These are phyloP conservation scores for Neolentinus lepideus DNA, from an alignment of 1,284 basidiomycete genomes.

Conservation along the genomic window DNA sequence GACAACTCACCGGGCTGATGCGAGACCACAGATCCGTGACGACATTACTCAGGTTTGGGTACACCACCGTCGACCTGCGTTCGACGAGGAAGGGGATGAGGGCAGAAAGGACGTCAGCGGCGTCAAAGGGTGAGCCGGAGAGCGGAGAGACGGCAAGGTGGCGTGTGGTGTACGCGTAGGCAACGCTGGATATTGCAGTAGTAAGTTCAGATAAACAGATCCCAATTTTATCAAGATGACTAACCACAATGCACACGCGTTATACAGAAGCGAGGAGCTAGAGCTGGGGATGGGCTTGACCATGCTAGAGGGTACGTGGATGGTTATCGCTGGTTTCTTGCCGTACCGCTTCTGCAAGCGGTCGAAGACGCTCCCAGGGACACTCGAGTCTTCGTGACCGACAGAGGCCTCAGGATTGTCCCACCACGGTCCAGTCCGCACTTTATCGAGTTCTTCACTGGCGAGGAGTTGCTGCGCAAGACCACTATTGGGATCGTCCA, in stretches of 20 bases:
- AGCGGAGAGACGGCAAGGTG: constrained; percentile 52
- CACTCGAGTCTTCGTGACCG: constrained; percentile 5
- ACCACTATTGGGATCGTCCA: constrained; percentile 53
- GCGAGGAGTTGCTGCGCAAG: constrained; percentile 52
- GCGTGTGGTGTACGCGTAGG: constrained; percentile 59
- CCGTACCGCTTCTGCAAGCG: constrained; percentile 22
- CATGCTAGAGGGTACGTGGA: constrained; percentile 43
- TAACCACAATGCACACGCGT: constrained; percentile 59
- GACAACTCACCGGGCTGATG: constrained; percentile 38
- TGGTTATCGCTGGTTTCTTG: constrained; percentile 30
- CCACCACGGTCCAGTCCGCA: constrained; percentile 62
- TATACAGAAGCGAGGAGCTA: constrained; percentile 50
- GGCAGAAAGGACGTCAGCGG: constrained; percentile 30
- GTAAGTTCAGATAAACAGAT: neutral
- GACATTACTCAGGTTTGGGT: constrained; percentile 39
- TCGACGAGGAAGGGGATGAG: constrained; percentile 59
- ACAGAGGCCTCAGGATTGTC: constrained; percentile 18
- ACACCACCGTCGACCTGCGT: constrained; percentile 41
- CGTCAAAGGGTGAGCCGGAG: constrained; percentile 23
- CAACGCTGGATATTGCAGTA: constrained; percentile 34
- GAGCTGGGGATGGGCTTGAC: constrained; percentile 26
- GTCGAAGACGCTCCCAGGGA: constrained; percentile 4
- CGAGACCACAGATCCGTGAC: constrained; percentile 58
- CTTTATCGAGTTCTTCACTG: constrained; percentile 42
- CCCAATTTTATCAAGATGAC: constrained; percentile 17